Evolutionary conservation across 1,139 yeast species (phyloP).

Genomic region (Schizosaccharomyces versatilis): DNA sequence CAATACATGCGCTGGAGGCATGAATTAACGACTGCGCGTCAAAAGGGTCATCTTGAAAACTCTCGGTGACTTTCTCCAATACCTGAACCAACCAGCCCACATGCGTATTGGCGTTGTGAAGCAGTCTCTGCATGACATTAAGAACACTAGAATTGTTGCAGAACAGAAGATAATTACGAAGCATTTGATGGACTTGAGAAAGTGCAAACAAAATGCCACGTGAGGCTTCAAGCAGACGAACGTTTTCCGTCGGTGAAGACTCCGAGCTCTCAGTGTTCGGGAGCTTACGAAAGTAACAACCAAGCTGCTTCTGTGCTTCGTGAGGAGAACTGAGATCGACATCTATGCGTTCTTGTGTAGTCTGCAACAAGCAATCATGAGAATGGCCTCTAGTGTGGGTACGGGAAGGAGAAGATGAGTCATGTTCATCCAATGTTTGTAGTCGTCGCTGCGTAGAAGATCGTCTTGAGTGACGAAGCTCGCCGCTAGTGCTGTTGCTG

Average conservation of each 20-base stretch:
- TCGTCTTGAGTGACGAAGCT: slow-evolving; percentile 33
- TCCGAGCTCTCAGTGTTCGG: no score
- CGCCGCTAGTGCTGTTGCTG: slow-evolving; percentile 35
- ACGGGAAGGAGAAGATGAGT: slow-evolving; percentile 11
- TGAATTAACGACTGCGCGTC: slow-evolving; percentile 20
- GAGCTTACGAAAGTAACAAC: no score
- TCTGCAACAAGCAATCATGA: slow-evolving; percentile 7
- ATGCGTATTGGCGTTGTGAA: slow-evolving; percentile 35
- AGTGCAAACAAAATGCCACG: slow-evolving; percentile 24
- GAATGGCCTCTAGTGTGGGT: slow-evolving; percentile 16
- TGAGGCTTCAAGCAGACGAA: slow-evolving; percentile 16
- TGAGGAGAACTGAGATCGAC: no score
- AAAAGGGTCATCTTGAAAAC: slow-evolving; percentile 12
- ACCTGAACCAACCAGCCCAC: slow-evolving; percentile 39
- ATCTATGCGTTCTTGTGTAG: no score
- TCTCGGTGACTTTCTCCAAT: slow-evolving; percentile 25
- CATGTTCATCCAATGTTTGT: slow-evolving; percentile 12
- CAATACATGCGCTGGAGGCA: slow-evolving; percentile 22
- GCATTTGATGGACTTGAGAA: slow-evolving; percentile 48
- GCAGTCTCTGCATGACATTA: slow-evolving; percentile 33
- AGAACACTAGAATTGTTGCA: slow-evolving; percentile 43
- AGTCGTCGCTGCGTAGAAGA: slow-evolving; percentile 24
- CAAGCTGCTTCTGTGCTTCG: no score
- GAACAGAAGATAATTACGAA: slow-evolving; percentile 43
- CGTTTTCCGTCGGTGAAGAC: no score